Evolutionary conservation across 495 filamentous ascomycete species (phyloP).

Genomic region (Tuber umbilicatum): DNA sequence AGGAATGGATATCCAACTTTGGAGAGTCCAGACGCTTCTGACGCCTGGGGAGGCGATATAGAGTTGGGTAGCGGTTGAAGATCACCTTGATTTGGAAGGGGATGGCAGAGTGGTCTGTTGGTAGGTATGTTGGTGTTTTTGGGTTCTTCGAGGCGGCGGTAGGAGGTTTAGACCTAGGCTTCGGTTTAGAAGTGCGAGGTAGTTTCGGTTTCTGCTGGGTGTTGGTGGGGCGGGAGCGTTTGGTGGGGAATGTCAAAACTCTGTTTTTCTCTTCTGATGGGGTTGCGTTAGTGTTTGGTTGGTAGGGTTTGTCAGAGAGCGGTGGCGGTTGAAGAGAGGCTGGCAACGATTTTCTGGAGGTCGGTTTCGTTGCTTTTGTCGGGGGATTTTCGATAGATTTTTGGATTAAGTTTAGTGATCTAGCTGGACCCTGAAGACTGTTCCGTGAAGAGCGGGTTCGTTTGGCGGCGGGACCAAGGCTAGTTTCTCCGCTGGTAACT

Average conservation of each 20-base stretch:
- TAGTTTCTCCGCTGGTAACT: background rate
- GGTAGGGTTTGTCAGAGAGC: background rate
- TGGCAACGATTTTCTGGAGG: background rate
- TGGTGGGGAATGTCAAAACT: background rate
- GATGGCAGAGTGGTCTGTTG: background rate
- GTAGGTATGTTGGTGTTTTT: background rate
- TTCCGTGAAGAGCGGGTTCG: background rate
- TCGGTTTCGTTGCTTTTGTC: background rate
- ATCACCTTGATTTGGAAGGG: conserved; percentile 15
- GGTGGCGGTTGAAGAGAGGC: background rate
- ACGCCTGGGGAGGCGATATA: conserved; percentile 7
- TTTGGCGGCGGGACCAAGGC: background rate
- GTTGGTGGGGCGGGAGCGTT: background rate
- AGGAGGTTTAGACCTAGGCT: background rate
- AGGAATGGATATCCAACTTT: conserved; percentile 14
- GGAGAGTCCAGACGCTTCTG: background rate
- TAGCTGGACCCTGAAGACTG: background rate
- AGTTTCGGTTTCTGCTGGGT: background rate
- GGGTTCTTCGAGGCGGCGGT: background rate
- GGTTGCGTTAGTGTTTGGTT: background rate
- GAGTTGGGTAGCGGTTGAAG: conserved; percentile 28
- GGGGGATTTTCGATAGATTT: background rate
- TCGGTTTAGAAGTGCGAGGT: background rate
- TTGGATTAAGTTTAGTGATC: background rate
- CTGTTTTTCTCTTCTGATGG: background rate